Evolutionary conservation across 345 rosid species (phyloP), one percentile per base, ranked within the genome.

Genomic region (Eucalyptus dawsonii): DNA sequence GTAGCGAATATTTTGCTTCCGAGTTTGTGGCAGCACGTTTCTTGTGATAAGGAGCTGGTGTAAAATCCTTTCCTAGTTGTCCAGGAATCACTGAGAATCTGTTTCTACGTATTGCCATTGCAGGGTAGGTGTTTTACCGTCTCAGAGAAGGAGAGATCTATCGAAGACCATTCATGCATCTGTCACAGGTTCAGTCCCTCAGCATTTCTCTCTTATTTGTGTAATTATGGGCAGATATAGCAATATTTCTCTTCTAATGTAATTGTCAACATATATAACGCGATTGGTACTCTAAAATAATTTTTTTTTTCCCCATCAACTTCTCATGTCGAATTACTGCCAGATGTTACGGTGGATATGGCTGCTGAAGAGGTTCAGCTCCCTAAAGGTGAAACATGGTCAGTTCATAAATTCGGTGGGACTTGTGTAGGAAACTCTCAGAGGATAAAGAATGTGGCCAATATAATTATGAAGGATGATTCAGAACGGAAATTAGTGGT

Each of bases 401-500:
- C 97, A 44, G 97, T 98, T 89, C 99, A 97, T 50, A 98, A 97
- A 94, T 98, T 98, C 91, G 99, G 99, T 56, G 99, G 99, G 50
- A 98, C 99, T 7, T 98, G 99, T 54, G 97, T 98, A 89, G 99
- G 99, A 76, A 98, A 91, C 86, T 95, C 98, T 12, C 95, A 97
- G 91, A 93, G 98, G 89, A 96, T 98, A 50, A 96, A 94, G 94
- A 97, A 95, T 91, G 99, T 96, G 7, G 97, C 98, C 0, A 96
- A 96, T 86, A 93, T 97, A 58, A 93, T 98, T 27, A 87, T 93
- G 58, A 93, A 91, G 31, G 99, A 98, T 92, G 91, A 89, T 85
- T 91, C 96, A 1, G 97, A 97, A 86, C 94, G 95, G 93, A 97
- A 97, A 91, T 93, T 98, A 91, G 95, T 94, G 72, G 96, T 98